phyloP scores from a whole-genome alignment of 352 stramenopile species.

The Lagenidium giganteum region DNA sequence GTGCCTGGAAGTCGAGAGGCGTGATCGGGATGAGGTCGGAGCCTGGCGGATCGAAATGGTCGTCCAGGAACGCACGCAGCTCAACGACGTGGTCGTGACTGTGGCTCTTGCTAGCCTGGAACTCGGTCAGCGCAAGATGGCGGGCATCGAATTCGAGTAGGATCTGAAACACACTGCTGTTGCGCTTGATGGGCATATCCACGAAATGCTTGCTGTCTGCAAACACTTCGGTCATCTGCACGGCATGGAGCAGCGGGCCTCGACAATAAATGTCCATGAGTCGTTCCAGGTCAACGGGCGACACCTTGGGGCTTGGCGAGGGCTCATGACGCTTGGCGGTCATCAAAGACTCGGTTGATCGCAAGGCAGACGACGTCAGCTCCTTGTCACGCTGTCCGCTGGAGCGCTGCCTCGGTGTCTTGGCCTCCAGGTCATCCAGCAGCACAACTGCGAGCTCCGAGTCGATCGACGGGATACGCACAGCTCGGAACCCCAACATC shows the following conservation, averaged over 20 bases:
- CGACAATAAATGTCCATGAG: slow-evolving; percentile 75
- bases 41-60: slow-evolving; percentile 79
- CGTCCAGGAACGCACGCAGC: slow-evolving; percentile 62
- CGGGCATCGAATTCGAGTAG: slow-evolving; percentile 62
- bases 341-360: too few relatives aligned
- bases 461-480: too few relatives aligned
- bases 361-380: too few relatives aligned
- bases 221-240: slow-evolving; percentile 78
- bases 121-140: slow-evolving; percentile 50
- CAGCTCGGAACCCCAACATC: too few relatives aligned
- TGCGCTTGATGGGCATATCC: slow-evolving; percentile 88
- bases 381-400: too few relatives aligned
- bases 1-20: slow-evolving; percentile 63
- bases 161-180: slow-evolving; percentile 66
- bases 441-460: too few relatives aligned
- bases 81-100: slow-evolving; percentile 22
- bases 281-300: too few relatives aligned
- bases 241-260: slow-evolving; percentile 54
- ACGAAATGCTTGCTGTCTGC: slow-evolving; percentile 92
- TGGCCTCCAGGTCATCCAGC: too few relatives aligned
- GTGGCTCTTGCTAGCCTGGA: slow-evolving; percentile 8
- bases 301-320: too few relatives aligned
- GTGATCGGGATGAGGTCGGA: slow-evolving; percentile 68
- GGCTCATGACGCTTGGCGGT: too few relatives aligned
- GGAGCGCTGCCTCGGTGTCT: too few relatives aligned